Evolutionary conservation across 768 basidiomycete species (phyloP), one percentile per base, ranked within the genome.

Genomic region (Infundibulicybe gibba): DNA sequence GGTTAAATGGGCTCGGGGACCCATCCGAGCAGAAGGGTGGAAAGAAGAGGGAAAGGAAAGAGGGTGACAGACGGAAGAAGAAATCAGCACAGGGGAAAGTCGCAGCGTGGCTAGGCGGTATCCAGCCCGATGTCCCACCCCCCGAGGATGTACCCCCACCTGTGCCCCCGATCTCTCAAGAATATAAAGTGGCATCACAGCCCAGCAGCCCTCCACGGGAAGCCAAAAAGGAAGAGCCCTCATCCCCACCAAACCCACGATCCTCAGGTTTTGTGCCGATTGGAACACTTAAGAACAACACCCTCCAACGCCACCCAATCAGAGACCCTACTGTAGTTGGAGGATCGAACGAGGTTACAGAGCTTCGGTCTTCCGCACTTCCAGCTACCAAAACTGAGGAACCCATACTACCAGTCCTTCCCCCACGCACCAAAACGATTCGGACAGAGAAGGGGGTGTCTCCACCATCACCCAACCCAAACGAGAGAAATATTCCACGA

Each of bases 261-360:
- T 89, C 86, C 2, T 87, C 85, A 43, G 87, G 86, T 1, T 90
- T 90, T 54, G 72, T 87, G 15, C 80, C 86, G 0, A 76, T 88
- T 11, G 71, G 75, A 5, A 77, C 78, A 0, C 69, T 79, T 41
- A 77, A 75, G 44, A 65, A 68, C 41, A 70, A 72, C 35, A 62
- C 68, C 0, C 57, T 67, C 31, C 63, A 57, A 20, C 57, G 61
- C 12, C 59, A 54, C 32, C 53, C 56, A 3, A 53, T 58, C 31
- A 53, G 58, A 5, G 59, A 52, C 41, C 61, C 64, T 21, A 65
- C 67, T 11, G 64, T 69, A 3, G 61, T 63, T 0, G 65, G 64
- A 43, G 71, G 74, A 34, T 67, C 70, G 1, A 62, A 54, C 53
- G 60, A 58, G 39, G 62, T 75, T 21, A 62, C 69, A 30, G 68